A percentile compares a stretch with the other conserved stretches of the same genome.
Evolutionary conservation across 352 stramenopile species (phyloP).

Genomic region (Phytophthora pinifolia): DNA sequence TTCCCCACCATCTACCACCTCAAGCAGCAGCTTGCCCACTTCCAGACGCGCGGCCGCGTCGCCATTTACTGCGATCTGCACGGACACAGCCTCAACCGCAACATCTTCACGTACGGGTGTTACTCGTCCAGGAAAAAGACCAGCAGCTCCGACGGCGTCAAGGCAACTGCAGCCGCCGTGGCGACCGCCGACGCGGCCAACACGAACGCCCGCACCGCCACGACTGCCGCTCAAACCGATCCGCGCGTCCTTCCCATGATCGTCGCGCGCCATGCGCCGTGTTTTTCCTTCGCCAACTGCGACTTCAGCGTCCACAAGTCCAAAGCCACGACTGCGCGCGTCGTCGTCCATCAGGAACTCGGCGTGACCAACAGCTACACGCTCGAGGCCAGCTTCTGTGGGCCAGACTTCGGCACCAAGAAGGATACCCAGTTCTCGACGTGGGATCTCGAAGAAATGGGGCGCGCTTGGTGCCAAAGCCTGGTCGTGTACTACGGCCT

Average conservation of each 20-base stretch:
- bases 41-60: constrained; percentile 59
- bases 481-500: constrained; percentile 75
- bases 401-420: constrained; percentile 61
- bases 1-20: constrained; percentile 83
- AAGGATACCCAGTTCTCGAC: constrained; percentile 82
- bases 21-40: constrained; percentile 66
- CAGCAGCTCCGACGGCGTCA: constrained; percentile 2
- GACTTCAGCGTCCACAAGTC: constrained; percentile 91
- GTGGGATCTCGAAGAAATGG: constrained; percentile 76
- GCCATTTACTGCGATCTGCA: constrained; percentile 86
- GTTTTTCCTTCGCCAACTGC: constrained; percentile 86
- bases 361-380: constrained; percentile 88
- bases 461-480: constrained; percentile 69
- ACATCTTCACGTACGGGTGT: constrained; percentile 88
- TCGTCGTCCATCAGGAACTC: constrained; percentile 89
- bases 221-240: constrained; percentile 45
- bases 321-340: constrained; percentile 87
- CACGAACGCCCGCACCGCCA: constrained; percentile 2
- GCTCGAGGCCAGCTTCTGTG: constrained; percentile 91
- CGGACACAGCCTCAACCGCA: constrained; percentile 80
- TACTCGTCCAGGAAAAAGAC: constrained; percentile 45
- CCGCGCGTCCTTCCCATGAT: constrained; percentile 82
- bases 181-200: constrained; percentile 2
- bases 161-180: constrained; percentile 5
- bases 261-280: constrained; percentile 62